Evolutionary conservation across 2,329 filamentous ascomycete species (phyloP), one percentile per base, ranked within the genome.

Genomic region (Aspergillus thermomutatus): DNA sequence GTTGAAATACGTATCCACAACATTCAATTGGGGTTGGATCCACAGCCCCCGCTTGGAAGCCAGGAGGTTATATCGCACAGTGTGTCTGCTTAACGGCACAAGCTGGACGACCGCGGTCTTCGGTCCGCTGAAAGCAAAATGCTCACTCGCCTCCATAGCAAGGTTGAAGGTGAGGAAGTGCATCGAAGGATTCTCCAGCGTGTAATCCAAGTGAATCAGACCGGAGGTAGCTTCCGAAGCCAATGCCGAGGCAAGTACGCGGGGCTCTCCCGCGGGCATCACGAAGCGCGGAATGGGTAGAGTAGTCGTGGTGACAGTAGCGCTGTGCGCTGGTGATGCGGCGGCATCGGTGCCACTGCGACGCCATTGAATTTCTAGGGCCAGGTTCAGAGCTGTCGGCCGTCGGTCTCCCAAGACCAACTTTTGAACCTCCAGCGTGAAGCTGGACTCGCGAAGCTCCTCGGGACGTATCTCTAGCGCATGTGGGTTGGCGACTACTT

Each of bases 121-220:
- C 1, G 90, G 81, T 0, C 94, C 94, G 7, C 90, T 92, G 73
- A 99, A 97, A 0, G 92, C 93, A 74, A 97, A 97, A 53, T 91
- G 85, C 62, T 96, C 91, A 70, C 86, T 93, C 2, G 92, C 89
- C 65, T 99, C 93, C 92, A 99, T 96, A 26, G 82, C 86, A 50
- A 97, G 75, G 28, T 90, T 92, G 75, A 99, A 99, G 0, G 92
- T 96, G 50, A 99, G 83, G 75, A 96, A 95, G 72, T 99, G 94
- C 71, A 87, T 89, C 0, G 93, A 97, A 0, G 92, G 90, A 71
- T 99, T 99, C 75, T 99, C 94, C 55, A 99, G 86, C 3, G 86
- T 91, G 69, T 89, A 89, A 58, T 82, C 75, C 41, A 87, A 75
- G 50, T 84, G 74, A 40, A 78, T 69, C 48, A 78, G 57, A 2